Evolutionary conservation across 768 basidiomycete genomes (phyloP), one percentile per base, ranked within the genome.

Genomic region (Tephrocybe sp.): DNA sequence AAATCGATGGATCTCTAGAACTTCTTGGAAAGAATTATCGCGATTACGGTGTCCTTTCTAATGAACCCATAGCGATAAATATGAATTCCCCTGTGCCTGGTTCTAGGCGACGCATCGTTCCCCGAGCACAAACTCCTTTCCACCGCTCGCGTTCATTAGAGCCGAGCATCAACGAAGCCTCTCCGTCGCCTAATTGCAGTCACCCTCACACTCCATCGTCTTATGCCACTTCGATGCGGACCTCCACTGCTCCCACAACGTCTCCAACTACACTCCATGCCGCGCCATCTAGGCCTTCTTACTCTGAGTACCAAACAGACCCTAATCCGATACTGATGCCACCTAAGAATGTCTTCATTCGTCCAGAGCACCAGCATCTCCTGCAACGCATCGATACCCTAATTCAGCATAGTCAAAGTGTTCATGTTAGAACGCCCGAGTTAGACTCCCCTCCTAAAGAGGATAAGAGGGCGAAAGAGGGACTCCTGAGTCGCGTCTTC

Each of bases 261-360:
- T n/a, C 37, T 3, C 18, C 36, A 24, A 39, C 44, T 15, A 51
- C 49, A 12, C 49, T 43, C 26, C 26, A 34, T 13, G 12, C 27
- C 18, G 3, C 27, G 25, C 21, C 9, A 15, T 32, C 36, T 18
- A 11, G 27, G 37, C 15, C 9, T 4, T 44, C 22, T 7, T 32
- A 27, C 25, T 18, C 18, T 8, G 42, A 36, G 8, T 45, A 42
- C 18, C 24, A 36, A 16, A 21, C 40, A 19, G 30, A 28, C 25
- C 48, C 31, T 24, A 50, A 51, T 31, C 50, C 44, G 21, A 31
- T 51, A 18, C 44, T 43, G 4, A 3, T 26, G 16, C 32, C 52
- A 25, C 44, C 32, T 19, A 43, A 47, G 6, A 40, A 9, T 78
- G 89, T 15, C 87, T 87, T 0, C 49, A 61, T 3, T 85, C 81